Conservation (phyloP, 345 rosid species). For the Hibiscus syriacus region DNA sequence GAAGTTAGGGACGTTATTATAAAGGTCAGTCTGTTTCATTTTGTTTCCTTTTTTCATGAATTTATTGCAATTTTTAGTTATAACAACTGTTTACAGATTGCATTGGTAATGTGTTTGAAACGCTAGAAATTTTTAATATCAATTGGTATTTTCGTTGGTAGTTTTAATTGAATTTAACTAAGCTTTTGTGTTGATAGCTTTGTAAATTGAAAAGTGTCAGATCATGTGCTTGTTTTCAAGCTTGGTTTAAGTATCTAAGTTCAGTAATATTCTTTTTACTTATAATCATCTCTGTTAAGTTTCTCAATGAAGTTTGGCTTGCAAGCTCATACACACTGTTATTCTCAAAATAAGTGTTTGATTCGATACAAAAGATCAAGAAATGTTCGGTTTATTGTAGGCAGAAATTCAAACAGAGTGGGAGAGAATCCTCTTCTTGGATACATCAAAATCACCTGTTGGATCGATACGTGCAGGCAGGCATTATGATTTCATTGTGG, state of each 20-base stretch:
- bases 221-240: background rate
- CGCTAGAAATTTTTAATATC: background rate
- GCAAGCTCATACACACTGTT: background rate
- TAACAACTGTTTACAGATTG: background rate
- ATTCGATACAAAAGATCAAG: background rate
- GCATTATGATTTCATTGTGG: slow-evolving; percentile 91
- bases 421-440: slow-evolving; percentile 79
- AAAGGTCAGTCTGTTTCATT: slow-evolving; percentile 6
- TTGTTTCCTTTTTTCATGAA: background rate
- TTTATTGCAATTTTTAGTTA: background rate
- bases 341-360: background rate
- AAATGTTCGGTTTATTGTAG: slow-evolving; percentile 28
- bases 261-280: background rate
- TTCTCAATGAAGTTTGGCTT: too few species aligned
- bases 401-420: slow-evolving; percentile 96
- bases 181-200: background rate
- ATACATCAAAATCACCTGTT: slow-evolving; percentile 81
- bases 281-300: background rate
- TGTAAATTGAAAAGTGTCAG: background rate
- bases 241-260: background rate
- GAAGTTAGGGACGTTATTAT: slow-evolving; percentile 79
- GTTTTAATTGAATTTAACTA: background rate
- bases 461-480: slow-evolving; percentile 79
- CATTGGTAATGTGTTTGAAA: background rate
- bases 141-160: background rate